Evolutionary conservation across 2,329 filamentous ascomycete species (phyloP).

Genomic region (Colletotrichum nymphaeae): DNA sequence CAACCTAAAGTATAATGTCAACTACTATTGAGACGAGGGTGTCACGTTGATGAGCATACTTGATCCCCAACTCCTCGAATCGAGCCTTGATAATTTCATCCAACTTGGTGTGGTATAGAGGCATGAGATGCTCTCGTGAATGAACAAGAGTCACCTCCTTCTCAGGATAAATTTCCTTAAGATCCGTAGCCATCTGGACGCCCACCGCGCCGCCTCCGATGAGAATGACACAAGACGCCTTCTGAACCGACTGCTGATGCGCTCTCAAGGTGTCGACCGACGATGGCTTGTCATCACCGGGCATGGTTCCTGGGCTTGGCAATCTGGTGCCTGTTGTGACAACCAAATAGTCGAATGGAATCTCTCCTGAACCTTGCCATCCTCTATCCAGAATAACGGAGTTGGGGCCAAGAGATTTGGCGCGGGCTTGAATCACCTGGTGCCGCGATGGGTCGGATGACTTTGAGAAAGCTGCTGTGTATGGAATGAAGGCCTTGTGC

Average conservation of each 20-base stretch:
- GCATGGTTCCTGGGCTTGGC: slow-evolving; percentile 16
- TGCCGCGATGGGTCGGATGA: slow-evolving; percentile 12
- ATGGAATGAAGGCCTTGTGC: slow-evolving; percentile 60
- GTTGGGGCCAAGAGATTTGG: neutral
- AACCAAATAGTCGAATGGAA: slow-evolving; percentile 10
- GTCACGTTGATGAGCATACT: neutral
- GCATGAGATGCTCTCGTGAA: slow-evolving; percentile 55
- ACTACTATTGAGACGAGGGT: no score
- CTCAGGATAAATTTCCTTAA: slow-evolving; percentile 56
- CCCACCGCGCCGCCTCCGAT: slow-evolving; percentile 61
- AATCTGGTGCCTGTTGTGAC: slow-evolving; percentile 17
- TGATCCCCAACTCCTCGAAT: slow-evolving; percentile 4
- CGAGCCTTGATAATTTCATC: slow-evolving; percentile 19
- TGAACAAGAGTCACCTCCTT: slow-evolving; percentile 61
- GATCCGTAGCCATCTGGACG: slow-evolving; percentile 60
- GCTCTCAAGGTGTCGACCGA: slow-evolving; percentile 42
- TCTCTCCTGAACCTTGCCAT: slow-evolving; percentile 16
- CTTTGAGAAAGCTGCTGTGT: slow-evolving; percentile 39
- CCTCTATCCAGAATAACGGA: slow-evolving; percentile 12
- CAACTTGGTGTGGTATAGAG: slow-evolving; percentile 22
- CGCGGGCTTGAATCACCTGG: slow-evolving; percentile 19
- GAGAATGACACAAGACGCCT: slow-evolving; percentile 42
- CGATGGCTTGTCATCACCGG: slow-evolving; percentile 29
- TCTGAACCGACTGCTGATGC: slow-evolving; percentile 42
- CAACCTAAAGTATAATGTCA: neutral